These are phyloP conservation scores for Fomitopsis betulina DNA, from an alignment of 1,284 basidiomycete species.

Conservation along the genomic window DNA sequence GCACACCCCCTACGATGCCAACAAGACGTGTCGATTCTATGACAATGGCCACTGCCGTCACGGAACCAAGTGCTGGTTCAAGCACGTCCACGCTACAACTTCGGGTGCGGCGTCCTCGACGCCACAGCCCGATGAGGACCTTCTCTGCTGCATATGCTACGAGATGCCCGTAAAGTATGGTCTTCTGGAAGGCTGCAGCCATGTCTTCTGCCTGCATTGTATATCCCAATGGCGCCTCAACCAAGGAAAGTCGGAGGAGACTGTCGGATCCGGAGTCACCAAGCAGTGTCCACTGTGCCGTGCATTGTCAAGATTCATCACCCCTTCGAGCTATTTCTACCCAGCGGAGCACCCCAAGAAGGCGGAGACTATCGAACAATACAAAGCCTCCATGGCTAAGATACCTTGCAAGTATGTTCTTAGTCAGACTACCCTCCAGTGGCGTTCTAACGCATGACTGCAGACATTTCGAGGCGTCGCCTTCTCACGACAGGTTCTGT, in stretches of 20 bases:
- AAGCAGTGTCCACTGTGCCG: conserved; percentile 78
- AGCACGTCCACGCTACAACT: conserved; percentile 36
- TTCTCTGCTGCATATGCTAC: conserved; percentile 63
- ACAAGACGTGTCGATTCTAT: conserved; percentile 63
- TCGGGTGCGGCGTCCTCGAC: conserved; percentile 17
- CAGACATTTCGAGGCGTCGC: conserved; percentile 62
- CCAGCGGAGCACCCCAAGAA: conserved; percentile 50
- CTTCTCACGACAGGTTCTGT: conserved; percentile 44
- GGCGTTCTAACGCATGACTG: neutral
- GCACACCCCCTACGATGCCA: conserved; percentile 62
- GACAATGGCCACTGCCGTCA: conserved; percentile 60
- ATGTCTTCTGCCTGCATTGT: conserved; percentile 75
- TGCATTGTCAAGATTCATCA: conserved; percentile 54
- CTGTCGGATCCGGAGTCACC: conserved; percentile 49
- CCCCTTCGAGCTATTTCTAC: conserved; percentile 64
- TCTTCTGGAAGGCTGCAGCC: conserved; percentile 62
- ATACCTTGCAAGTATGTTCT: conserved; percentile 56
- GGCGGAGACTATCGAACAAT: conserved; percentile 42
- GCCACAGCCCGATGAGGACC: conserved; percentile 35
- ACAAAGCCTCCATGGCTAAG: conserved; percentile 67
- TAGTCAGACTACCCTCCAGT: neutral
- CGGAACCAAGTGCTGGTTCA: conserved; percentile 70
- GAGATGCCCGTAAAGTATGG: conserved; percentile 67
- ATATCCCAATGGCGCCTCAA: conserved; percentile 69
- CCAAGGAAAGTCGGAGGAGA: conserved; percentile 45